Evolutionary conservation across 23 red algal genomes (phyloP).

Genomic region (Gracilariopsis chorda): DNA sequence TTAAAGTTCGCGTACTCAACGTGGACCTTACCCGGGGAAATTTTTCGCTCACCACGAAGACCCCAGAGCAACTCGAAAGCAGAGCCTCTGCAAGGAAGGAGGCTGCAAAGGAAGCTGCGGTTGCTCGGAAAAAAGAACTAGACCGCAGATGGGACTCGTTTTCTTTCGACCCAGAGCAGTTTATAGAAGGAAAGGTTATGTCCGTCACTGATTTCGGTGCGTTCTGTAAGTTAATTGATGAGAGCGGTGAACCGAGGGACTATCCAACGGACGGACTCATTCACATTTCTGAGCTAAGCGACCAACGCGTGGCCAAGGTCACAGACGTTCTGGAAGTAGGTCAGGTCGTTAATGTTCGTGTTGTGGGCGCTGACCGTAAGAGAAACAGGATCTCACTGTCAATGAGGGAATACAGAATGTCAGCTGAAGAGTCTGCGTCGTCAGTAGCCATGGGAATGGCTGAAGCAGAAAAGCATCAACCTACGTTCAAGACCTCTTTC

Average conservation of each 20-base stretch:
- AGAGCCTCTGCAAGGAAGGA: not conserved
- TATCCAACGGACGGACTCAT: conserved; percentile 94
- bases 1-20: conserved; percentile 70
- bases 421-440: not conserved
- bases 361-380: conserved; percentile 58
- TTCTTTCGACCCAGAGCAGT: conserved; percentile 58
- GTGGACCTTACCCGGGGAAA: conserved; percentile 80
- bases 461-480: conserved; percentile 41
- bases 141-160: conserved; percentile 53
- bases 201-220: conserved; percentile 91
- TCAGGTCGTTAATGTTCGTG: conserved; percentile 61
- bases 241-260: not conserved
- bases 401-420: conserved; percentile 20
- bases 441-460: conserved; percentile 30
- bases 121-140: conserved; percentile 6
- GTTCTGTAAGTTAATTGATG: conserved; percentile 73
- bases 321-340: conserved; percentile 37
- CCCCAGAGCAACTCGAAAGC: conserved; percentile 16
- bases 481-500: conserved; percentile 63
- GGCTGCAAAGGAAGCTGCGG: conserved; percentile 4
- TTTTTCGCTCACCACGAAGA: conserved; percentile 85
- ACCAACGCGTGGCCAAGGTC: conserved; percentile 58
- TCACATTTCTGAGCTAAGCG: conserved; percentile 86
- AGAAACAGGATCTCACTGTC: conserved; percentile 87
- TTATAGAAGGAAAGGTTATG: conserved; percentile 82